Percentiles rank a stretch among this genome's conserved stretches.
phyloP scores from a whole-genome alignment of 2,329 filamentous ascomycete genomes.

The Aspergillus nomiae region DNA sequence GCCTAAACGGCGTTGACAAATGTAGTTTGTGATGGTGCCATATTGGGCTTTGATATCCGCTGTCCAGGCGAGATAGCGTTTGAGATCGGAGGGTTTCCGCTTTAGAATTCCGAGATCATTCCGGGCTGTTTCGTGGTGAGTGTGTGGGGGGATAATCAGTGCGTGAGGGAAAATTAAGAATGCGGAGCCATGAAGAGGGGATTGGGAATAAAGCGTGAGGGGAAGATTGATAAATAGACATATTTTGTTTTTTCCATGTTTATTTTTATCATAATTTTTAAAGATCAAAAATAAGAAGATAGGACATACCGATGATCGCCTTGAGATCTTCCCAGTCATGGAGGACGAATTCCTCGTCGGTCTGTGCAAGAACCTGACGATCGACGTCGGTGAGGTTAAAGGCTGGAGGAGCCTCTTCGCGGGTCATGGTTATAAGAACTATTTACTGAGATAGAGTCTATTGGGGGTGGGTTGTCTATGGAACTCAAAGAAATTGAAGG shows the following conservation, averaged over 20 bases:
- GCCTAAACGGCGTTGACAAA: constrained; percentile 56
- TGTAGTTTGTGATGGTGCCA: constrained; percentile 59
- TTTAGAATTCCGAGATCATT: constrained; percentile 60
- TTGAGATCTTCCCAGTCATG: constrained; percentile 57
- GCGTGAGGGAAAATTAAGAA: background rate
- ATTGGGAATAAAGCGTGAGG: constrained; percentile 9
- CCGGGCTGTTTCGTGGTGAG: constrained; percentile 33
- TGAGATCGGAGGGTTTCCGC: constrained; percentile 60
- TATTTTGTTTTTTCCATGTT: background rate
- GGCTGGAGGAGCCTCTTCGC: constrained; percentile 28
- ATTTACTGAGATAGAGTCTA: background rate
- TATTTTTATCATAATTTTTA: background rate
- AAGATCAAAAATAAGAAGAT: background rate
- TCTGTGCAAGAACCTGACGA: constrained; percentile 51
- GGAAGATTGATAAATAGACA: constrained; percentile 3
- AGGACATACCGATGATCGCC: constrained; percentile 52
- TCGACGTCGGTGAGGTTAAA: constrained; percentile 55
- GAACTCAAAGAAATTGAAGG: background rate
- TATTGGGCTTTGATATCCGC: constrained; percentile 56
- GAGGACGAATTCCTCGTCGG: constrained; percentile 54
- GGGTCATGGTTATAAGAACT: constrained; percentile 10
- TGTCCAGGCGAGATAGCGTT: constrained; percentile 63
- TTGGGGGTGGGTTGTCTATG: background rate
- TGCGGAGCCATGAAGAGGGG: constrained; percentile 1
- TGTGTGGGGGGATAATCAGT: constrained; percentile 11